These are phyloP conservation scores for Fusarium nurragi DNA, from an alignment of 2,329 filamentous ascomycete genomes.

Conservation along the genomic window DNA sequence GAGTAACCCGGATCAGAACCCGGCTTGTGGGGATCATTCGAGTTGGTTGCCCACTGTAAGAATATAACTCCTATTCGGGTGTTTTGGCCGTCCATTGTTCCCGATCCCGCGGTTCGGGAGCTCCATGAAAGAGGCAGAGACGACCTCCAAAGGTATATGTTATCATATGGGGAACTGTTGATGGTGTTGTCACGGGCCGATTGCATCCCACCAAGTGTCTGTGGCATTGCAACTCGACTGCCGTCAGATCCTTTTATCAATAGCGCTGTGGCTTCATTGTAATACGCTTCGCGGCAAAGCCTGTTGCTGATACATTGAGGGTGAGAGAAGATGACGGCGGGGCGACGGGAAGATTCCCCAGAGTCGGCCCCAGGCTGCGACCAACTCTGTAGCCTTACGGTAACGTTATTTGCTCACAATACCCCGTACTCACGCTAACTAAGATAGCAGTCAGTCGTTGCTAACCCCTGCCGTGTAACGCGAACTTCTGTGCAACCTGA, in stretches of 20 bases:
- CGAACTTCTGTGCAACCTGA: constrained; percentile 6
- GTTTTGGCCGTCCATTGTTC: constrained; percentile 16
- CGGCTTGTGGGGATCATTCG: constrained; percentile 4
- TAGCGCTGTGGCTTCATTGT: constrained; percentile 13
- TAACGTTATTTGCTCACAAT: neutral
- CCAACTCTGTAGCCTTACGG: constrained; percentile 2
- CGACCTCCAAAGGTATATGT: constrained; percentile 7
- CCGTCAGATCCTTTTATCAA: neutral
- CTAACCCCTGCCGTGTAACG: constrained; percentile 13
- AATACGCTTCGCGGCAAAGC: constrained; percentile 6
- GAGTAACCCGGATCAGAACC: neutral
- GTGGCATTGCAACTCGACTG: neutral
- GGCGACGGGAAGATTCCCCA: constrained; percentile 8
- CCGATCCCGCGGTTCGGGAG: constrained; percentile 33
- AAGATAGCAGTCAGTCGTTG: neutral
- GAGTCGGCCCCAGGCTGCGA: constrained; percentile 25
- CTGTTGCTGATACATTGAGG: constrained; percentile 1
- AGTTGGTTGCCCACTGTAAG: constrained; percentile 19
- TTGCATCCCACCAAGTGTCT: constrained; percentile 11
- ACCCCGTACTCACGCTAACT: neutral
- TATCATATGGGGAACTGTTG: neutral
- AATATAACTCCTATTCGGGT: constrained; percentile 13
- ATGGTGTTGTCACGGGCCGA: constrained; percentile 25
- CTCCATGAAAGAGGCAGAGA: constrained; percentile 26
- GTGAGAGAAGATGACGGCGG: constrained; percentile 8